phyloP scores from a whole-genome alignment of 257 asterid genomes.

The Capsicum chinense region DNA sequence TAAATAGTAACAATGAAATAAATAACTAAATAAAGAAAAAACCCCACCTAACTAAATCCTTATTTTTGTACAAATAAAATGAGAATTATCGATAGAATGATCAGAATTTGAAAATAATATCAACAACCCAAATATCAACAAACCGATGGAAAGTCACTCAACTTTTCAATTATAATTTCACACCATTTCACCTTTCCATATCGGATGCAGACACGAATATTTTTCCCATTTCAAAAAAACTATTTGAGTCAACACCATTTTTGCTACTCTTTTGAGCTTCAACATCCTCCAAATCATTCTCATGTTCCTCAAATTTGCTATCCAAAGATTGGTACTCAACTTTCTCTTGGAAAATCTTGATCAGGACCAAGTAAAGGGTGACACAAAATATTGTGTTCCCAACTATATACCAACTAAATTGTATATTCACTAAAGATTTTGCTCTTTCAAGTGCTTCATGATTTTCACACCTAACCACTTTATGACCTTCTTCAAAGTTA shows the following conservation, averaged over 20 bases:
- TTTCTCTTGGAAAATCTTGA: slow-evolving; percentile 43
- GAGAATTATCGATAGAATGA: neutral
- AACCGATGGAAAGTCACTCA: neutral
- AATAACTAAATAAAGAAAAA: slow-evolving; percentile 18
- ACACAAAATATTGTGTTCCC: slow-evolving; percentile 43
- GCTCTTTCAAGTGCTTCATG: slow-evolving; percentile 68
- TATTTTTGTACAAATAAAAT: slow-evolving; percentile 27
- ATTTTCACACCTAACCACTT: slow-evolving; percentile 54
- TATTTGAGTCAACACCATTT: slow-evolving; percentile 35
- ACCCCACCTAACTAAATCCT: neutral
- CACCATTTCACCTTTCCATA: slow-evolving; percentile 49
- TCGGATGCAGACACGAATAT: slow-evolving; percentile 35
- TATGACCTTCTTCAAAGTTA: slow-evolving; percentile 50
- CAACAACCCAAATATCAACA: neutral
- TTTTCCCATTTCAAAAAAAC: slow-evolving; percentile 51
- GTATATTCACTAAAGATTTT: slow-evolving; percentile 65
- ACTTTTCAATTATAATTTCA: neutral
- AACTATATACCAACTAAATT: slow-evolving; percentile 65
- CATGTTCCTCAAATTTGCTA: slow-evolving; percentile 42
- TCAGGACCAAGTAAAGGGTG: slow-evolving; percentile 49
- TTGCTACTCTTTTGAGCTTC: slow-evolving; percentile 60
- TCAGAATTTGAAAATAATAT: neutral
- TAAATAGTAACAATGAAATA: neutral
- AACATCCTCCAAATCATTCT: slow-evolving; percentile 42
- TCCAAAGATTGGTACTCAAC: slow-evolving; percentile 49